Conservation (phyloP, 495 filamentous ascomycete species). For the Neurospora discreta region DNA sequence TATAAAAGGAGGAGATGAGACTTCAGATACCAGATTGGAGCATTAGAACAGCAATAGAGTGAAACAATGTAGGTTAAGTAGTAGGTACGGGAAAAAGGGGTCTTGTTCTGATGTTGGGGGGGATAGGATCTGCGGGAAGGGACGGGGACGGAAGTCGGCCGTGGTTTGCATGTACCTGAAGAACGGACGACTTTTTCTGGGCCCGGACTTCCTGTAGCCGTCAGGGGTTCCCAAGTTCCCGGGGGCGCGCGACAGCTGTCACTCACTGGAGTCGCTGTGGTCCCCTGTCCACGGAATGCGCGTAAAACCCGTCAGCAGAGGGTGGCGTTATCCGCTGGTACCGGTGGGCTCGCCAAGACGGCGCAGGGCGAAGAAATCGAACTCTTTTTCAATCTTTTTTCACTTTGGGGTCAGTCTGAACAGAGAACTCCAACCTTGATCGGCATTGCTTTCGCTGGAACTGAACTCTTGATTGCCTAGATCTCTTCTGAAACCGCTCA, state of each 20-base stretch:
- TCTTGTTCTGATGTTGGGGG: background rate
- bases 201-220: background rate
- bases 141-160: background rate
- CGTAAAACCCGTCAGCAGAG: background rate
- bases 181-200: background rate
- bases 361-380: background rate
- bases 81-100: background rate
- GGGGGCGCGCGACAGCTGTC: background rate
- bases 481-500: background rate
- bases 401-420: background rate
- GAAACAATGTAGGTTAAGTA: background rate
- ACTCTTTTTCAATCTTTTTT: background rate
- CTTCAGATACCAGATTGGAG: background rate
- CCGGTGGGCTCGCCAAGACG: background rate
- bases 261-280: background rate
- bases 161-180: background rate
- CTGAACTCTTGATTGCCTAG: background rate
- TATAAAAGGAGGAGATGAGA: background rate
- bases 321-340: background rate
- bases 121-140: background rate
- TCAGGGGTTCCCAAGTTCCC: background rate
- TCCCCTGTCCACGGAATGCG: background rate
- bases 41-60: background rate
- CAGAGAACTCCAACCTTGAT: background rate
- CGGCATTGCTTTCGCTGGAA: background rate